These are phyloP conservation scores for Pythium aquatile DNA, from an alignment of 352 stramenopile genomes.

Conservation along the genomic window DNA sequence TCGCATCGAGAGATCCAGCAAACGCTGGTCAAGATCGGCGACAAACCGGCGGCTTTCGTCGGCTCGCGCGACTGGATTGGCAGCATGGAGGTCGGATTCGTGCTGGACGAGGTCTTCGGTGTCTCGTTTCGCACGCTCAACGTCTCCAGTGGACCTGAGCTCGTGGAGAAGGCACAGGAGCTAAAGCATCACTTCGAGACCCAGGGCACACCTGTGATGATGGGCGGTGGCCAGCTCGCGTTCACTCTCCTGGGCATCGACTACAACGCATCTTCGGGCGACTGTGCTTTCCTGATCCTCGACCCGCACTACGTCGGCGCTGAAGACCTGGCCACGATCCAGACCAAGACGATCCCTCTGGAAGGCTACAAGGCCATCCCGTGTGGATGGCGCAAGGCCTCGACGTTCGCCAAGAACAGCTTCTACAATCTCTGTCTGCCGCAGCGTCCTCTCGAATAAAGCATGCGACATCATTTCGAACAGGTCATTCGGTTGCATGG, in stretches of 20 bases:
- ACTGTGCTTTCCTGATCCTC: constrained; percentile 76
- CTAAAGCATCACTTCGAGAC: constrained; percentile 75
- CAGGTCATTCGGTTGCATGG: no score
- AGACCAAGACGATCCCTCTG: constrained; percentile 51
- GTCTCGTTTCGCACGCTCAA: constrained; percentile 74
- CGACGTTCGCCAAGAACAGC: constrained; percentile 50
- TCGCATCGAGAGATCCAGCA: constrained; percentile 77
- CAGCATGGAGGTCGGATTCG: constrained; percentile 81
- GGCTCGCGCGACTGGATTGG: constrained; percentile 81
- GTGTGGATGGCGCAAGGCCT: constrained; percentile 64
- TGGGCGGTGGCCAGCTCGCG: constrained; percentile 75
- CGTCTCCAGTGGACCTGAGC: constrained; percentile 49
- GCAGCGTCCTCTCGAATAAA: constrained; percentile 39
- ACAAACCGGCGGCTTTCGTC: constrained; percentile 73
- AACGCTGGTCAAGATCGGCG: constrained; percentile 72
- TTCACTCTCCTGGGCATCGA: constrained; percentile 82
- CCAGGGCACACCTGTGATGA: constrained; percentile 85
- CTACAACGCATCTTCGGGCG: constrained; percentile 54
- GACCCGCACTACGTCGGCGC: constrained; percentile 78
- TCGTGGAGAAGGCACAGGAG: constrained; percentile 61
- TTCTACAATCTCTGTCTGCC: constrained; percentile 84
- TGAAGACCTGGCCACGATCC: constrained; percentile 69
- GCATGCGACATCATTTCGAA: no score
- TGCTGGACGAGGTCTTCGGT: constrained; percentile 72
- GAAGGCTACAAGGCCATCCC: constrained; percentile 78